Base-by-base conservation (phyloP, 225 moss, liverwort and hornwort species). In the Anthoceros angustus region DNA sequence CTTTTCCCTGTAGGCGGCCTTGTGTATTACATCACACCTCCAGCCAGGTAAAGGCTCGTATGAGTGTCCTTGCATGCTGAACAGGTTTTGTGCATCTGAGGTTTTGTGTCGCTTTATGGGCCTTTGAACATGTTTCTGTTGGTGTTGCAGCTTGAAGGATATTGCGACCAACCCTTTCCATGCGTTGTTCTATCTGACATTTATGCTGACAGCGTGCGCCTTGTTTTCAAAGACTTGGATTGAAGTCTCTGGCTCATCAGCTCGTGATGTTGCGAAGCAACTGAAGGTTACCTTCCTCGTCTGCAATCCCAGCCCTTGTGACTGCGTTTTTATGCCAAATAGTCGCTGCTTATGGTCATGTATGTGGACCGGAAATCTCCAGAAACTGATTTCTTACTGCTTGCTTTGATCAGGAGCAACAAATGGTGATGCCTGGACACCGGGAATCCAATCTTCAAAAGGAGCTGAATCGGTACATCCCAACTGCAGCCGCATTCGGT, bases 391-490 rank as follows among this genome's bases (percentile, higher is more conserved):
- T 73, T 25, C 23, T 23, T 25, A 2, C 5, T 46, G 2, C 1
- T 32, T 32, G 32, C 32, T 72, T 12, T 10, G 62, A n/a, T 7
- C 80, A 94, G 90, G 94, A 94, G 70, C 94, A 94, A 86, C 90
- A 94, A 88, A 94, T 94, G 94, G 90, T 94, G 69, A 94, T 94
- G 94, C 94, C 94, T 46, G 94, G 94, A 39, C 94, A 94, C 62
- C 90, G 94, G 50, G 90, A 94, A 70, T 88, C 90, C 7, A 94
- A 94, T 46, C 80, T 90, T 12, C 90, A 94, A 66, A 94, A 87
- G 65, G 94, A 94, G 77, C 76, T 94, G 0, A 90, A 94, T 69
- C 90, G 94, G 12, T 94, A 94, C 67, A 94, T 94, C 39, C 90
- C 94, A 10, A 94, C 86, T 4, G 94, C 94, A 15, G 93, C 90